Percentiles rank a stretch among this genome's conserved stretches.
Conservation (phyloP, 352 stramenopile species). For the Phytophthora rubi region DNA sequence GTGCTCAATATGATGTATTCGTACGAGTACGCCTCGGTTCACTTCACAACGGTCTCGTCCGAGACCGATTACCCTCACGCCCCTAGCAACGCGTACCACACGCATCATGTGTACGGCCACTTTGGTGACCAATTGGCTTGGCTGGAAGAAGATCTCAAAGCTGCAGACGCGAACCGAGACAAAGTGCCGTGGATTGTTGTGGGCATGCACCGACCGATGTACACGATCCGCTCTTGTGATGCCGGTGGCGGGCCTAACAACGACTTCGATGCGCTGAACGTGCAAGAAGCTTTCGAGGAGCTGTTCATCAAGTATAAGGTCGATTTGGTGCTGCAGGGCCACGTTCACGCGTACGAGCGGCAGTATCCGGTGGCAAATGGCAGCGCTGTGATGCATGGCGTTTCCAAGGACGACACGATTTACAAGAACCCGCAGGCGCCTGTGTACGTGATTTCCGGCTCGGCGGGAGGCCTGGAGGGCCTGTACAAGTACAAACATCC, state of each 20-base stretch:
- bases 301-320: slow-evolving; percentile 69
- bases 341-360: slow-evolving; percentile 61
- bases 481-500: slow-evolving; percentile 28
- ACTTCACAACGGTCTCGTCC: slow-evolving; percentile 74
- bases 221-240: slow-evolving; percentile 44
- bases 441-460: slow-evolving; percentile 55
- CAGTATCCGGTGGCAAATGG: slow-evolving; percentile 45
- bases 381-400: slow-evolving; percentile 39
- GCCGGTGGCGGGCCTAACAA: slow-evolving; percentile 19
- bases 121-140: slow-evolving; percentile 57
- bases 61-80: slow-evolving; percentile 61
- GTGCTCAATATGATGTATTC: slow-evolving; percentile 55
- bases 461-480: slow-evolving; percentile 42
- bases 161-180: slow-evolving; percentile 47
- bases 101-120: slow-evolving; percentile 29
- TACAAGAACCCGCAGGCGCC: slow-evolving; percentile 57
- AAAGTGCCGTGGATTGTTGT: slow-evolving; percentile 61
- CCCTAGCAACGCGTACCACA: slow-evolving; percentile 42
- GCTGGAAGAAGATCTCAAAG: slow-evolving; percentile 56
- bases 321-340: slow-evolving; percentile 54
- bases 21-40: slow-evolving; percentile 50
- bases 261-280: slow-evolving; percentile 23
- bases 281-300: slow-evolving; percentile 60
- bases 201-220: slow-evolving; percentile 59
- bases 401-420: slow-evolving; percentile 38